These are phyloP conservation scores for Flaveria sonorensis DNA, from an alignment of 129 eudicot genomes.

Conservation along the genomic window DNA sequence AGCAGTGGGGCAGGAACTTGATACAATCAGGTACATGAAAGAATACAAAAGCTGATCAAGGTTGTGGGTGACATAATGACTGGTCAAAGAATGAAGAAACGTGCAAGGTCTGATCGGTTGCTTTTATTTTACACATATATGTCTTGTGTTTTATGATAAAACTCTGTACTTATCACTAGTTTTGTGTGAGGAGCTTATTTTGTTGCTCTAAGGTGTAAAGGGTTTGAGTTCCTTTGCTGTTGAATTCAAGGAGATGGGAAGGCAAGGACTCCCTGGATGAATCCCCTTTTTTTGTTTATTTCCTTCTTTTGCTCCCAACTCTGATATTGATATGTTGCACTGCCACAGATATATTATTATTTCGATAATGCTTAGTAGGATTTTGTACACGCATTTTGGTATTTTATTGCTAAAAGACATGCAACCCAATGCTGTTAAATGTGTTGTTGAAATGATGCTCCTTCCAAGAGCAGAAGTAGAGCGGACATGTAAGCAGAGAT, in stretches of 20 bases:
- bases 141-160: slow-evolving; percentile 33
- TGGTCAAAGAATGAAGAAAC: not conserved
- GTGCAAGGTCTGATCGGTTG: slow-evolving; percentile 29
- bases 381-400: too few relatives aligned
- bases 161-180: slow-evolving; percentile 24
- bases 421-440: too few relatives aligned
- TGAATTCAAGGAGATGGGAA: slow-evolving; percentile 48
- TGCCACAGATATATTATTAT: too few relatives aligned
- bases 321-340: too few relatives aligned
- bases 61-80: slow-evolving; percentile 19
- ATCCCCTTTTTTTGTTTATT: slow-evolving; percentile 17
- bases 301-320: too few relatives aligned
- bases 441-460: not conserved
- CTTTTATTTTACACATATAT: slow-evolving; percentile 17
- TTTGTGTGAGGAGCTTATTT: slow-evolving; percentile 55
- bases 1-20: slow-evolving; percentile 40
- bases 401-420: too few relatives aligned
- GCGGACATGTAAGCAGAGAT: too few relatives aligned
- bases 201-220: slow-evolving; percentile 57
- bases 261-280: slow-evolving; percentile 34
- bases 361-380: too few relatives aligned
- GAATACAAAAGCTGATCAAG: not conserved
- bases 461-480: too few relatives aligned
- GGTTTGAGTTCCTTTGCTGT: slow-evolving; percentile 42
- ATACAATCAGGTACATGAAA: not conserved